A percentile compares a stretch with the other conserved stretches of the same genome.
Conservation (phyloP, 495 filamentous ascomycete genomes). For the Aspergillus biplanus region DNA sequence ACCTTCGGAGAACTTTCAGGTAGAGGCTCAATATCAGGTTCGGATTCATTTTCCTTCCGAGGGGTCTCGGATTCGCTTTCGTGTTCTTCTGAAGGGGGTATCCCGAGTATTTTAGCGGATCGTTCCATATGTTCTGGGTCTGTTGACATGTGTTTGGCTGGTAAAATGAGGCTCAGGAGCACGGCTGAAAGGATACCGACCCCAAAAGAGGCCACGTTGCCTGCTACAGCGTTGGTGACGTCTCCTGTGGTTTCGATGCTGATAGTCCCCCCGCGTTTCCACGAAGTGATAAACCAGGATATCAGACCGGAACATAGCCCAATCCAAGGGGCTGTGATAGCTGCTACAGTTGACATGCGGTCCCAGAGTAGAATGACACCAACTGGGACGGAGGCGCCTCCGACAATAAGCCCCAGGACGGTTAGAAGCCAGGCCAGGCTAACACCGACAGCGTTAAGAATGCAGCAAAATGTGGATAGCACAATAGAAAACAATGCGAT, state of each 20-base stretch:
- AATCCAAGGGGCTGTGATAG: conserved; percentile 36
- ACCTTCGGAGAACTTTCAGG: not conserved
- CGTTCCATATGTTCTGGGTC: conserved; percentile 29
- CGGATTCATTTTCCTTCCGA: not conserved
- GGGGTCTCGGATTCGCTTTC: not conserved
- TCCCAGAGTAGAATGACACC: conserved; percentile 44
- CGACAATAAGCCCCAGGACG: conserved; percentile 49
- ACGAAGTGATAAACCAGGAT: conserved; percentile 41
- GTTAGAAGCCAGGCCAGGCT: conserved; percentile 52
- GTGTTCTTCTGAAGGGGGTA: conserved; percentile 7
- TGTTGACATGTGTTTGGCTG: conserved; percentile 29
- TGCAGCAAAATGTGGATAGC: conserved; percentile 48
- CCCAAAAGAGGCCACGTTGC: conserved; percentile 41
- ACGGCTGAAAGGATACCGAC: conserved; percentile 37
- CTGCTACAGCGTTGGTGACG: conserved; percentile 43
- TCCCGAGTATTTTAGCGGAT: conserved; percentile 36
- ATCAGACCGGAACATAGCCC: conserved; percentile 34
- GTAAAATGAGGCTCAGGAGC: conserved; percentile 38
- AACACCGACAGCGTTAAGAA: conserved; percentile 47
- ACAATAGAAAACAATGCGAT: conserved; percentile 53
- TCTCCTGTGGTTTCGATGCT: conserved; percentile 39
- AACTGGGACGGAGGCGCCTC: conserved; percentile 45
- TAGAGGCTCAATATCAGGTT: not conserved
- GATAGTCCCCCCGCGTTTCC: conserved; percentile 34
- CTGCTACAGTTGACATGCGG: conserved; percentile 39